Conservation (phyloP, 768 basidiomycete genomes). For the Dendrothele bispora region DNA sequence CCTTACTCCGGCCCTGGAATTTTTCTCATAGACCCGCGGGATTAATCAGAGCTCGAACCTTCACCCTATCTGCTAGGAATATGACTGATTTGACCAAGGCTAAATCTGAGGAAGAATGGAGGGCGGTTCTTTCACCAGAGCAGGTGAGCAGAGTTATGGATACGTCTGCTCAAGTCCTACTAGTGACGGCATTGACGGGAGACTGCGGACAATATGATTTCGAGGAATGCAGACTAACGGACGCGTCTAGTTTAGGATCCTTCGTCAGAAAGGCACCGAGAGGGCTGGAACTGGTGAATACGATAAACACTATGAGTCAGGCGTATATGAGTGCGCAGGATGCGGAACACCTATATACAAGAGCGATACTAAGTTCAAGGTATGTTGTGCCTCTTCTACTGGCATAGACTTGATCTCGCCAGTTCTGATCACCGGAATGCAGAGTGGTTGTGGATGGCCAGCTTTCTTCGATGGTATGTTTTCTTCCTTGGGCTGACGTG, state of each 20-base stretch:
- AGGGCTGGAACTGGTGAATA: conserved; percentile 75
- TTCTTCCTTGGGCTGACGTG: not conserved
- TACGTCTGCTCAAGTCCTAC: not conserved
- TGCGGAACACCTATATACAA: conserved; percentile 86
- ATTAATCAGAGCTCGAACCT: no score
- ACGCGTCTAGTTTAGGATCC: conserved; percentile 80
- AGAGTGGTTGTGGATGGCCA: conserved; percentile 96
- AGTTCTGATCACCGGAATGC: not conserved
- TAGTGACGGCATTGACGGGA: no score
- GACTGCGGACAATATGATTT: no score
- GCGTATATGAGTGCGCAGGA: conserved; percentile 77
- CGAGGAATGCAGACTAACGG: no score
- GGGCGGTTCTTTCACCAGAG: conserved; percentile 73
- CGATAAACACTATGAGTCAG: conserved; percentile 63
- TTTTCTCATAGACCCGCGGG: no score
- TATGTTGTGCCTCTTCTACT: conserved; percentile 22
- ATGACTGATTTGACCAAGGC: no score
- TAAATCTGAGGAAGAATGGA: conserved; percentile 82
- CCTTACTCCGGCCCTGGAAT: no score
- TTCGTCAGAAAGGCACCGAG: conserved; percentile 90
- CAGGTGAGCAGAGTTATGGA: conserved; percentile 63
- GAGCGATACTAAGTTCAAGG: conserved; percentile 85
- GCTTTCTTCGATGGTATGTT: conserved; percentile 89
- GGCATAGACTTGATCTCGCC: not conserved
- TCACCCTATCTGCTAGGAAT: no score